Evolutionary conservation across 768 basidiomycete genomes (phyloP).

Genomic region (Epithele typhae): DNA sequence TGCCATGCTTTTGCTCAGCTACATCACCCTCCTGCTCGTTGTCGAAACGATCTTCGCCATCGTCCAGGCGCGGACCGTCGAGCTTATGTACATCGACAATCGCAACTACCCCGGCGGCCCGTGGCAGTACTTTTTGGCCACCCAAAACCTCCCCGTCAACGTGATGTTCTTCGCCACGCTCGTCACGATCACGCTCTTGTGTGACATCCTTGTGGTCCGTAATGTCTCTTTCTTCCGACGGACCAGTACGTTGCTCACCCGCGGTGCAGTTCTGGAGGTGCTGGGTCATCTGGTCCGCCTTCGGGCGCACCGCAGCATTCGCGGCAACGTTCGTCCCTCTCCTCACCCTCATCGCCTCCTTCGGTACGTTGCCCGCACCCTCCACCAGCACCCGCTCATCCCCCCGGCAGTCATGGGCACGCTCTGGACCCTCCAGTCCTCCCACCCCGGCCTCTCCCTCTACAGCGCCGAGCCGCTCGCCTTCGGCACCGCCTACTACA

Average conservation of each 20-base stretch:
- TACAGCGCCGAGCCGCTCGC: slow-evolving; percentile 14
- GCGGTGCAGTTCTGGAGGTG: slow-evolving; percentile 46
- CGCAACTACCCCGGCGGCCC: slow-evolving; percentile 30
- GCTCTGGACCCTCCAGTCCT: slow-evolving; percentile 40
- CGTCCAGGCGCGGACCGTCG: slow-evolving; percentile 33
- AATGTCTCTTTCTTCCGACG: too few relatives aligned
- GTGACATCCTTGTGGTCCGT: slow-evolving; percentile 38
- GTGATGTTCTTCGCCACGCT: slow-evolving; percentile 37
- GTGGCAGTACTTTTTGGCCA: slow-evolving; percentile 38
- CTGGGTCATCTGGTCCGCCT: slow-evolving; percentile 41
- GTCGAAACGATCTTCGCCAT: slow-evolving; percentile 35
- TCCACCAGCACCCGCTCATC: not conserved
- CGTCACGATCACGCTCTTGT: slow-evolving; percentile 38
- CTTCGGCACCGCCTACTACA: slow-evolving; percentile 17
- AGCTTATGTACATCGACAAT: slow-evolving; percentile 17
- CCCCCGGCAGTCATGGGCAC: slow-evolving; percentile 34
- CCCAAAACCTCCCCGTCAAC: slow-evolving; percentile 35
- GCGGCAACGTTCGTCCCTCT: slow-evolving; percentile 33
- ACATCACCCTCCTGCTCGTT: slow-evolving; percentile 33
- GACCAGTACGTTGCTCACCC: not conserved
- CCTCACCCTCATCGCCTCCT: slow-evolving; percentile 34
- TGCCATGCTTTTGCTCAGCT: slow-evolving; percentile 31
- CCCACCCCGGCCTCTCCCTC: slow-evolving; percentile 36
- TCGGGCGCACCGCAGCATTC: slow-evolving; percentile 29
- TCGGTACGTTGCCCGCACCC: slow-evolving; percentile 28